Percentiles rank a stretch among this genome's conserved stretches.
These are phyloP conservation scores for Solanum hybrid DNA, from an alignment of 305 asterid species.

Conservation along the genomic window DNA sequence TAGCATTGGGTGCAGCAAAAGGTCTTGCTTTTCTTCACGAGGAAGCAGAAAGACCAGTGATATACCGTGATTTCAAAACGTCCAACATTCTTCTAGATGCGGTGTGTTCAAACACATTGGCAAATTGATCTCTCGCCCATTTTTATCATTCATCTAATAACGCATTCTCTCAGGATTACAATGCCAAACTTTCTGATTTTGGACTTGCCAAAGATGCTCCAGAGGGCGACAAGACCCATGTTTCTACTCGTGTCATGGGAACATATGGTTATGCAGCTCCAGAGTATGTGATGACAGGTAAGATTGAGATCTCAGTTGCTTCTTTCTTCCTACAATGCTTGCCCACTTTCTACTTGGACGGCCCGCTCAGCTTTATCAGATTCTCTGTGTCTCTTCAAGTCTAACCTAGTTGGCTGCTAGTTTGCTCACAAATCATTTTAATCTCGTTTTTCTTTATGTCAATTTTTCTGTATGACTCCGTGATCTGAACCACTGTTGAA, in stretches of 20 bases:
- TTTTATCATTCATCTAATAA: not conserved
- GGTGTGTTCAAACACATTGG: conserved; percentile 20
- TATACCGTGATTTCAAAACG: conserved; percentile 70
- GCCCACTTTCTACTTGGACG: not conserved
- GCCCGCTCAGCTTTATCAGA: not conserved
- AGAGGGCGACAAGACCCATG: conserved; percentile 68
- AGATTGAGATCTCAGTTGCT: not conserved
- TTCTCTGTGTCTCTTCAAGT: not conserved
- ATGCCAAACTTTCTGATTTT: conserved; percentile 66
- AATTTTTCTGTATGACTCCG: not conserved
- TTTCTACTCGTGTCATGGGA: conserved; percentile 71
- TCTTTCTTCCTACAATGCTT: not conserved
- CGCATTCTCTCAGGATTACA: conserved; percentile 43
- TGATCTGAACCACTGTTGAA: not conserved
- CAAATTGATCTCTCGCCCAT: not conserved
- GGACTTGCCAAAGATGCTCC: conserved; percentile 80
- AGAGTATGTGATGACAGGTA: conserved; percentile 69
- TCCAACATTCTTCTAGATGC: conserved; percentile 65
- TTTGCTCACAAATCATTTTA: not conserved
- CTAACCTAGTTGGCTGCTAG: not conserved
- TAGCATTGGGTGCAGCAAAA: conserved; percentile 63
- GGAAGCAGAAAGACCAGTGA: conserved; percentile 63
- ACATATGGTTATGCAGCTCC: conserved; percentile 73
- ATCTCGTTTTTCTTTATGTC: not conserved
- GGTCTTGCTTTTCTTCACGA: conserved; percentile 73